Percentiles rank a stretch among this genome's conserved stretches.
phyloP scores from a whole-genome alignment of 495 filamentous ascomycete species.

The Trichoderma virens region DNA sequence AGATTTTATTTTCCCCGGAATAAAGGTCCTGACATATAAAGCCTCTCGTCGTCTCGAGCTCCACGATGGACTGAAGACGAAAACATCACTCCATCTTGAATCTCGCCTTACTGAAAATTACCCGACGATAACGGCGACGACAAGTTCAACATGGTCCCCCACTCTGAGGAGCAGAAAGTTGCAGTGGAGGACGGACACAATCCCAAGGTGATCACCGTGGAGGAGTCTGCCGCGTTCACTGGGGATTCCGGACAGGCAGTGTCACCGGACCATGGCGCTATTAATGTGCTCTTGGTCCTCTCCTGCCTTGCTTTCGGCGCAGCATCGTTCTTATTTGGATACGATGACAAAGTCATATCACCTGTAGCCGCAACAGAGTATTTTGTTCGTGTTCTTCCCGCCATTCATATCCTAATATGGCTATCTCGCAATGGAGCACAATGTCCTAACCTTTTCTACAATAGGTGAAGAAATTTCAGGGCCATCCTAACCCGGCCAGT shows the following conservation, averaged over 20 bases:
- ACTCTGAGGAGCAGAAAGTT: no score
- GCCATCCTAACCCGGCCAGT: background rate
- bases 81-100: no score
- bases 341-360: background rate
- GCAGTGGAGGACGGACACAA: background rate
- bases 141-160: no score
- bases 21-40: no score
- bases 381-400: background rate
- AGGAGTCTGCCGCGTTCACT: background rate
- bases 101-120: no score
- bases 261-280: background rate
- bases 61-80: no score
- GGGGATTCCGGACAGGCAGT: background rate
- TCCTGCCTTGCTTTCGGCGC: background rate
- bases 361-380: background rate
- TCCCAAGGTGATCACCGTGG: background rate
- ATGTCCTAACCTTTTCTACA: background rate
- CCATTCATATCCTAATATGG: background rate
- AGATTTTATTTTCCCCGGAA: no score
- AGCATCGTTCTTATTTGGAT: background rate
- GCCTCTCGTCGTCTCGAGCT: no score
- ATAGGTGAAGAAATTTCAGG: background rate
- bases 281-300: background rate
- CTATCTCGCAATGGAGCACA: background rate
- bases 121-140: no score